A percentile compares a stretch with the other conserved stretches of the same genome.
Conservation (phyloP, 164 flowering plant species). For the Nymphaea colorata region DNA sequence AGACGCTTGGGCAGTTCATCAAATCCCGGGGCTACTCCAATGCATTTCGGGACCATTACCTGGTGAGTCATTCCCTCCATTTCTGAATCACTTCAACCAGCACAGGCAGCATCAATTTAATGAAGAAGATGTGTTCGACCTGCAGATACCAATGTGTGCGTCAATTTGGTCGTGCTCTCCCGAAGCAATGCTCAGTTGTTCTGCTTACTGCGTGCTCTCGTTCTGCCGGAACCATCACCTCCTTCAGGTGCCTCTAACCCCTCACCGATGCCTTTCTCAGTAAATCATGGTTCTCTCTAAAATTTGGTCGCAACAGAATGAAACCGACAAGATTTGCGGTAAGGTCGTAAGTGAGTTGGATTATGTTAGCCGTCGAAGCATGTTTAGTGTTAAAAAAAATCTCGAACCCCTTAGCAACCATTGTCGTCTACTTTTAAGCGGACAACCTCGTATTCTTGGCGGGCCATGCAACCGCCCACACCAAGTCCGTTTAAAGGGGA, state of each 20-base stretch:
- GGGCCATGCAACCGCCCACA: no score
- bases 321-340: no score
- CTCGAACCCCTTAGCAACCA: no score
- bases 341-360: no score
- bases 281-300: no score
- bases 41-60: constrained; percentile 75
- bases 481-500: no score
- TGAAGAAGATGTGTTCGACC: not conserved
- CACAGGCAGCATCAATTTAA: not conserved
- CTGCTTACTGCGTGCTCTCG: constrained; percentile 82
- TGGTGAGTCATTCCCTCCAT: constrained; percentile 37
- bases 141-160: constrained; percentile 74
- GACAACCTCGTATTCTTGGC: no score
- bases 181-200: constrained; percentile 60
- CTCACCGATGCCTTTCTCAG: no score
- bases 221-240: constrained; percentile 89
- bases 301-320: no score
- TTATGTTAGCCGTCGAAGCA: no score
- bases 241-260: constrained; percentile 50
- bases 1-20: constrained; percentile 76
- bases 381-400: no score
- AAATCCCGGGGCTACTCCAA: constrained; percentile 69
- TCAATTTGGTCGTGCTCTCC: constrained; percentile 93
- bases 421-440: no score
- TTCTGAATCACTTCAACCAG: not conserved